Base-by-base conservation (phyloP, 306 rosid species). In the Cicer cuneatum region DNA sequence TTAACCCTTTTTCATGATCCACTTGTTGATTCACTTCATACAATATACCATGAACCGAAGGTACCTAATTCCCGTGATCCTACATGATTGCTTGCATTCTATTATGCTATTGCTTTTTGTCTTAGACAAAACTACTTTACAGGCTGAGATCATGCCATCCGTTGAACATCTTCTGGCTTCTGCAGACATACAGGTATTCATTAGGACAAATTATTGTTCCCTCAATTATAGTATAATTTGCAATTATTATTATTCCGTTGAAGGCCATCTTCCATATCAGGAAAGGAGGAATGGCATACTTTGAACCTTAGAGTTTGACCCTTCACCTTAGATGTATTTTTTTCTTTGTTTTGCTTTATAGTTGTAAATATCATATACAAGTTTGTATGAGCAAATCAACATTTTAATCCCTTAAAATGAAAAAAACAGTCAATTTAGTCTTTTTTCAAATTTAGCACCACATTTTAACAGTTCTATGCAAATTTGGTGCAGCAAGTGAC, bases 61-160 rank as follows among this genome's bases (percentile, higher is more conserved):
- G 98, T 93, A 83, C 49, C 45, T 69, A 41, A 65, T 41, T 45
- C 53, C 42, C 12, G 11, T 47, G 41, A 62, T 54, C 66, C 41
- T 39, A 7, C 49, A 7, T 42, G 37, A 56, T 74, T 71, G 19
- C 57, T 39, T 69, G 65, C 69, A 21, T 73, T 73, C 35, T 62
- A 65, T 59, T 71, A 15, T 63, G 38, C 49, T 66, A 47, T 86
- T 75, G 40, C 64, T 77, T 58, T 69, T 66, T 51, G 10, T 67
- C 78, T 88, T 63, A 74, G 51, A 33, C 43, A 24, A 63, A 69
- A 67, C 46, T 46, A 62, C 71, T 84, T 81, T 70, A 45, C 86
- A 93, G 98, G 97, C 91, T 24, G 98, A 94, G 84, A 78, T 94
- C 81, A 85, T 94, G 82, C 76, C 95, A 64, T 94, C 98, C n/a